Evolutionary conservation across 768 basidiomycete genomes (phyloP).

Genomic region (Hirschioporus abietinus): DNA sequence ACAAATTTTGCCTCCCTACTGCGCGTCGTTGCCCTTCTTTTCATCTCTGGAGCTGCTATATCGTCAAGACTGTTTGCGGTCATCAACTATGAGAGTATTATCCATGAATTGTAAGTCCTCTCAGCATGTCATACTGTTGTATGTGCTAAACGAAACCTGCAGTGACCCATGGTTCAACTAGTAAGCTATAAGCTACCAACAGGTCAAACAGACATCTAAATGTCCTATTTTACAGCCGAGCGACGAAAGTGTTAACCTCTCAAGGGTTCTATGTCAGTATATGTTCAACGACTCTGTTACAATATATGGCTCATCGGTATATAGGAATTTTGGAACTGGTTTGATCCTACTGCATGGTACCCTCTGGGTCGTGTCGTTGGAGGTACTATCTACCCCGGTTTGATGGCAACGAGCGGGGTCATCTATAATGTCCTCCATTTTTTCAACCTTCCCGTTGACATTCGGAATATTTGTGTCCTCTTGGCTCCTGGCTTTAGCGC

Average conservation of each 20-base stretch:
- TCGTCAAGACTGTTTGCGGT: constrained; percentile 96
- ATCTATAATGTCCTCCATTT: constrained; percentile 90
- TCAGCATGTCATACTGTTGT: constrained; percentile 11
- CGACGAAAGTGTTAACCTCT: constrained; percentile 83
- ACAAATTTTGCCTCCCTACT: constrained; percentile 87
- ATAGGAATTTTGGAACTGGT: constrained; percentile 99
- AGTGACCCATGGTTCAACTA: constrained; percentile 99
- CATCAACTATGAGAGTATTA: constrained; percentile 97
- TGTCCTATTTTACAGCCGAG: constrained; percentile 56
- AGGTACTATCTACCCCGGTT: constrained; percentile 95
- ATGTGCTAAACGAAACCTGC: constrained; percentile 3
- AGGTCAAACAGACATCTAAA: background rate
- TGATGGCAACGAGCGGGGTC: constrained; percentile 97
- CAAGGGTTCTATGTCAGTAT: constrained; percentile 89
- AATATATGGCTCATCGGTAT: constrained; percentile 9
- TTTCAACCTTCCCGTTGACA: constrained; percentile 93
- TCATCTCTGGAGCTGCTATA: constrained; percentile 93
- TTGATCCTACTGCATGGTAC: constrained; percentile 99
- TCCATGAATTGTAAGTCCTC: constrained; percentile 90
- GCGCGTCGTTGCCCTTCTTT: constrained; percentile 80
- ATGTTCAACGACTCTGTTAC: background rate
- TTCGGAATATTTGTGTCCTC: constrained; percentile 93
- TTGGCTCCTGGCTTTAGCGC: constrained; percentile 97
- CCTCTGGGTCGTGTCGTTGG: constrained; percentile 97
- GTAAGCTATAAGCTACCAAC: constrained; percentile 44